phyloP scores from a whole-genome alignment of 768 basidiomycete species.

The Tricholoma saponaceum region DNA sequence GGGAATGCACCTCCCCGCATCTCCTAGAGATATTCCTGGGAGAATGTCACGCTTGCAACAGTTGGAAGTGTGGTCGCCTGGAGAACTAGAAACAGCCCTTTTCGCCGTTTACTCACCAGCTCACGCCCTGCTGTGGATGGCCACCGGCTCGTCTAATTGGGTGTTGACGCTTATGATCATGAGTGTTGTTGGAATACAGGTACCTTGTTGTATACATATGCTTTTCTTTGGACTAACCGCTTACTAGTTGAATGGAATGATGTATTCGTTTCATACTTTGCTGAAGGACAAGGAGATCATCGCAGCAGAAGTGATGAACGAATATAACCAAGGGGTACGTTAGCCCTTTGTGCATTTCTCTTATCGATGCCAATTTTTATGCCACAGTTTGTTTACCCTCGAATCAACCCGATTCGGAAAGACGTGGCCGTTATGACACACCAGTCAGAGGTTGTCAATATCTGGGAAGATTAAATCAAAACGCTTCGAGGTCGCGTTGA shows the following conservation, averaged over 20 bases:
- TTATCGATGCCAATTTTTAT: background rate
- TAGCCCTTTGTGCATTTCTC: background rate
- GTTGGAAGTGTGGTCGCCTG: slow-evolving; percentile 75
- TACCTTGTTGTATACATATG: slow-evolving; percentile 24
- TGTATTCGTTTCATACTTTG: slow-evolving; percentile 54
- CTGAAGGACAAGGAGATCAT: slow-evolving; percentile 75
- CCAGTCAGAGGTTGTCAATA: slow-evolving; percentile 69
- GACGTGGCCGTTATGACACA: slow-evolving; percentile 87
- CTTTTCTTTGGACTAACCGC: background rate
- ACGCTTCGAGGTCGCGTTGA: background rate
- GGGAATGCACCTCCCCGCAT: slow-evolving; percentile 47
- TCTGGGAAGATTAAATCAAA: slow-evolving; percentile 40
- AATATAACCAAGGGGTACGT: slow-evolving; percentile 77
- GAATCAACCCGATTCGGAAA: slow-evolving; percentile 66
- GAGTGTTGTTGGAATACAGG: slow-evolving; percentile 63
- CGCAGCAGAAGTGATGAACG: slow-evolving; percentile 76
- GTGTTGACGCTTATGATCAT: slow-evolving; percentile 66
- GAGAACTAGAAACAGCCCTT: slow-evolving; percentile 62
- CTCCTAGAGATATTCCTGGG: slow-evolving; percentile 28
- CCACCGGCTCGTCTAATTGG: slow-evolving; percentile 71
- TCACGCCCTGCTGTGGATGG: slow-evolving; percentile 71
- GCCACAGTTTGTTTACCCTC: slow-evolving; percentile 77
- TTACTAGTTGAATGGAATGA: slow-evolving; percentile 44
- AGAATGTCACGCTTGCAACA: slow-evolving; percentile 62
- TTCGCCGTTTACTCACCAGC: slow-evolving; percentile 78